These are phyloP conservation scores for Diplodia corticola DNA, from an alignment of 2,329 filamentous ascomycete species.

Conservation along the genomic window DNA sequence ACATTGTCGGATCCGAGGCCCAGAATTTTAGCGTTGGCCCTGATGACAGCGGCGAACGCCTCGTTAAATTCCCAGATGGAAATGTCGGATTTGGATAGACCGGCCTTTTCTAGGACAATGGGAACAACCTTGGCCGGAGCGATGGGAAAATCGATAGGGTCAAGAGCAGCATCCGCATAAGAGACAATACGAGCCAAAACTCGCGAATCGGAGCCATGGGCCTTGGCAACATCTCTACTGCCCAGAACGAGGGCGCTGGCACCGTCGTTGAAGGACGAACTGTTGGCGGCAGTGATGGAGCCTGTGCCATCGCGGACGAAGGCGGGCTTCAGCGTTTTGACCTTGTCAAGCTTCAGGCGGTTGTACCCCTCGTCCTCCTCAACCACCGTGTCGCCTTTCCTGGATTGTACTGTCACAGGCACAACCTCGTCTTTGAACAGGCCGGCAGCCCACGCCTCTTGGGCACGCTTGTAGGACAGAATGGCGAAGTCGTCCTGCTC, in stretches of 20 bases:
- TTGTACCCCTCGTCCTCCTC: constrained; percentile 86
- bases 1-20: constrained; percentile 77
- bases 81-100: constrained; percentile 88
- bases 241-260: constrained; percentile 86
- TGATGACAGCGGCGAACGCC: constrained; percentile 93
- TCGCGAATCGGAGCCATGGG: constrained; percentile 75
- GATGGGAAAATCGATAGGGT: constrained; percentile 90
- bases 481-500: constrained; percentile 92
- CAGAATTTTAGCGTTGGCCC: constrained; percentile 90
- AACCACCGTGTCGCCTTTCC: constrained; percentile 76
- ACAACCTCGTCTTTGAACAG: constrained; percentile 88
- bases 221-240: constrained; percentile 74
- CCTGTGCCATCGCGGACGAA: constrained; percentile 88
- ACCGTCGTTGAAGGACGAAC: constrained; percentile 91
- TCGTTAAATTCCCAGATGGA: constrained; percentile 98
- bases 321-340: constrained; percentile 83
- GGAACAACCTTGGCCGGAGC: constrained; percentile 92
- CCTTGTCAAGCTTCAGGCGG: constrained; percentile 82
- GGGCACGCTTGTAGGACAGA: constrained; percentile 82
- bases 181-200: constrained; percentile 85
- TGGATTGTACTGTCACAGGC: constrained; percentile 79
- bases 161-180: constrained; percentile 85
- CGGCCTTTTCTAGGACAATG: constrained; percentile 81
- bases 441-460: constrained; percentile 81
- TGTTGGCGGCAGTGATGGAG: constrained; percentile 92